Evolutionary conservation across 73 alveolate genomes (phyloP).

Genomic region (Blepharisma stoltei): DNA sequence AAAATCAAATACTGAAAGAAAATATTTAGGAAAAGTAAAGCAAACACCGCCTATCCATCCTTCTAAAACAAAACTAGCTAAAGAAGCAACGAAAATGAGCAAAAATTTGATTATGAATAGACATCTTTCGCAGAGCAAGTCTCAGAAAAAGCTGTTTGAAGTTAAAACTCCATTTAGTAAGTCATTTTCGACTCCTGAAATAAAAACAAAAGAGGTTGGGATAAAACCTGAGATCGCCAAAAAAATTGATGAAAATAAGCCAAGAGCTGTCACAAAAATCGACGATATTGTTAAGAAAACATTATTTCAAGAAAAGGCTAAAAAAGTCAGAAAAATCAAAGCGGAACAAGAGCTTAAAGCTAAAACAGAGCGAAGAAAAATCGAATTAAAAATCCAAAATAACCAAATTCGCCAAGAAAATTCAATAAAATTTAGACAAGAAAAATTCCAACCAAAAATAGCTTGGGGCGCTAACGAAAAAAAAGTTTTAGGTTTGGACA

Average conservation of each 20-base stretch:
- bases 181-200: neutral
- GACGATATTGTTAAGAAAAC: neutral
- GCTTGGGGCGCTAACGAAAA: constrained; percentile 16
- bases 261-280: neutral
- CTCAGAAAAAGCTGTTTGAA: too few relatives aligned
- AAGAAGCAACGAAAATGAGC: neutral
- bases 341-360: neutral
- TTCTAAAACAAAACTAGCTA: neutral
- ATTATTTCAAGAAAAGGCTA: neutral
- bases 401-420: constrained; percentile 1
- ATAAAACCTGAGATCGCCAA: neutral
- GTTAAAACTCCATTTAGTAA: too few relatives aligned
- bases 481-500: neutral
- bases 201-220: neutral
- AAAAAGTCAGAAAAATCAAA: neutral
- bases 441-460: neutral
- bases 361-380: neutral
- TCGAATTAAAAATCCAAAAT: neutral
- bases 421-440: neutral
- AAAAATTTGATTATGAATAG: neutral
- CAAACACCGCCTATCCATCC: neutral
- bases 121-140: too few relatives aligned
- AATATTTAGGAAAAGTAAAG: neutral
- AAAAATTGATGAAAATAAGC: neutral
- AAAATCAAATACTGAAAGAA: neutral